phyloP scores from a whole-genome alignment of 164 flowering plant genomes.

The Berberis thunbergii region DNA sequence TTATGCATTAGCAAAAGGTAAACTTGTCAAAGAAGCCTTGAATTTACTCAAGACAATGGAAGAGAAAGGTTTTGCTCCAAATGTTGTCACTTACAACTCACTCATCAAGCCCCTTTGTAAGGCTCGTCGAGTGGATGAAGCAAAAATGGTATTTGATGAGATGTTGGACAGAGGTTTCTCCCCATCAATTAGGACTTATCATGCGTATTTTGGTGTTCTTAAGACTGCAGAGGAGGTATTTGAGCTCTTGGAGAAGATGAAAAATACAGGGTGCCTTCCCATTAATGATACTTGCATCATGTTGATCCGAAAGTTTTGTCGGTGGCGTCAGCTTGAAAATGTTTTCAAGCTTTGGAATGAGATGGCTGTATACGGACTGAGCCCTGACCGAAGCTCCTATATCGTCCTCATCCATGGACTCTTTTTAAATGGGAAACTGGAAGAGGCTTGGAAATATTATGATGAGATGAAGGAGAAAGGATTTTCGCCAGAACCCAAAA shows the following conservation, averaged over 20 bases:
- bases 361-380: slow-evolving; percentile 51
- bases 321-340: slow-evolving; percentile 64
- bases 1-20: slow-evolving; percentile 66
- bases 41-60: slow-evolving; percentile 60
- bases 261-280: slow-evolving; percentile 40
- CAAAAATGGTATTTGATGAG: slow-evolving; percentile 44
- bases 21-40: slow-evolving; percentile 48
- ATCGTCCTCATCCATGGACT: slow-evolving; percentile 71
- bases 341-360: slow-evolving; percentile 66
- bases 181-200: slow-evolving; percentile 63
- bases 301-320: slow-evolving; percentile 73
- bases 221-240: slow-evolving; percentile 62
- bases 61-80: slow-evolving; percentile 48
- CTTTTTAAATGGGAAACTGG: slow-evolving; percentile 66
- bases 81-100: slow-evolving; percentile 62
- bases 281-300: slow-evolving; percentile 59
- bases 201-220: slow-evolving; percentile 48
- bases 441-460: slow-evolving; percentile 57
- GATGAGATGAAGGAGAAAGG: slow-evolving; percentile 64
- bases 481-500: slow-evolving; percentile 54
- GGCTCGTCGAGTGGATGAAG: slow-evolving; percentile 42
- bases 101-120: slow-evolving; percentile 68
- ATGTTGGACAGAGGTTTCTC: slow-evolving; percentile 45
- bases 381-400: slow-evolving; percentile 69
- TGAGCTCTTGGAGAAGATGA: slow-evolving; percentile 59